Evolutionary conservation across 176 grass and related monocot species (phyloP).

Genomic region (Oryza punctata): DNA sequence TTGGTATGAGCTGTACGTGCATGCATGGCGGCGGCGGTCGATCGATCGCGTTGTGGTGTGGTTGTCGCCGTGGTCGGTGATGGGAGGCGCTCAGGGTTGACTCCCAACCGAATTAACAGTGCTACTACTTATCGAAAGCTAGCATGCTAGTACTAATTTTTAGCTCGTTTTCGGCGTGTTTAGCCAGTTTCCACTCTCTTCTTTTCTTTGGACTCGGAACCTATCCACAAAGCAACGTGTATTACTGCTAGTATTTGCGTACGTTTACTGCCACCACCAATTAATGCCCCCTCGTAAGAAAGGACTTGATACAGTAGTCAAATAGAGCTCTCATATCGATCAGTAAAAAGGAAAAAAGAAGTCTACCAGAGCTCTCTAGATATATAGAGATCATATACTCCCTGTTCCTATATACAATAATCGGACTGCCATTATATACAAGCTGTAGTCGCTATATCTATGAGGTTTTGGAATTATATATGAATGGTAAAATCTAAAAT

Average conservation of each 20-base stretch:
- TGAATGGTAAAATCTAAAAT: too few relatives aligned
- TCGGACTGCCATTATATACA: too few relatives aligned
- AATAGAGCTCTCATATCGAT: neutral
- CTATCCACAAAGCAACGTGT: neutral
- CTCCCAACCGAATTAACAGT: too few relatives aligned
- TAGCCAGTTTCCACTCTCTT: neutral
- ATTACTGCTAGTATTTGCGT: neutral
- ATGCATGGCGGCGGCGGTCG: neutral
- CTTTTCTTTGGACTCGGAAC: neutral
- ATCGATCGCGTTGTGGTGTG: too few relatives aligned
- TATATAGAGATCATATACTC: too few relatives aligned
- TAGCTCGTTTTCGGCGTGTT: neutral
- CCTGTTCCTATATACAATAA: too few relatives aligned
- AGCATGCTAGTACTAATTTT: too few relatives aligned
- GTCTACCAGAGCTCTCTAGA: neutral
- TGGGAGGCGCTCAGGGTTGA: slow-evolving; percentile 19
- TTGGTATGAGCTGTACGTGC: slow-evolving; percentile 22
- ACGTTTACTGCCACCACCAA: neutral
- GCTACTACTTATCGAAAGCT: too few relatives aligned
- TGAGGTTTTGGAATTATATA: too few relatives aligned
- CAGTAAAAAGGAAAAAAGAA: neutral
- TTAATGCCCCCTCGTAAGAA: neutral
- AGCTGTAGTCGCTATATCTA: too few relatives aligned
- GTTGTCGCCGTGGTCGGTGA: slow-evolving; percentile 27
- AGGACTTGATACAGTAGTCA: neutral